Evolutionary conservation across 2,329 filamentous ascomycete genomes (phyloP), one percentile per base, ranked within the genome.

Genomic region (Colletotrichum zoysiae): DNA sequence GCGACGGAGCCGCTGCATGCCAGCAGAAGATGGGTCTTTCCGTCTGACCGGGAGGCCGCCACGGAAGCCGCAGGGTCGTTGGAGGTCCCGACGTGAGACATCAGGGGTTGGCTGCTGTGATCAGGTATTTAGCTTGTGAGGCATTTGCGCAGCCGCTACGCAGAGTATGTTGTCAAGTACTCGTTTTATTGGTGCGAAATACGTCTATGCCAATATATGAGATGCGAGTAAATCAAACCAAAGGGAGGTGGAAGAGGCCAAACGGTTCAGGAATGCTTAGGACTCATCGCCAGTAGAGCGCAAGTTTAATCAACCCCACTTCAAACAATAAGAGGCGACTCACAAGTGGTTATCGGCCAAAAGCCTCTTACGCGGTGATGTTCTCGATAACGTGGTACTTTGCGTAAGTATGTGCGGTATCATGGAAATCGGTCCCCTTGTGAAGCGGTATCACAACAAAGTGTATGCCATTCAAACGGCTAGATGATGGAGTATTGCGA

Each of bases 1-100:
- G 95, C 95, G 1, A 74, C 73, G 0, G 67, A 68, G 38, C 73
- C 73, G 23, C 42, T 73, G 58, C 61, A 60, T n/a, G 51, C 67
- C 20, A 65, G 60, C 7, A 65, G 64, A 5, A 68, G 65, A 40
- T 71, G 73, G 5, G 23, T 44, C 60, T 73, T 75, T 35, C 71
- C 67, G n/a, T 74, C 71, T 1, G 60, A 51, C 14, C 61, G 63
- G 33, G 73, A 55, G 6, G 67, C 67, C n/a, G 71, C 64, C 26
- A 74, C 71, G 20, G 62, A 59, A 12, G 71, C 71, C 20, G 73
- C 71, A 12, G 73, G 64, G 57, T 74, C 68, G 26, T 63, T 50
- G 23, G 58, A 30, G 9, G 44, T 16, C 40, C 58, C 42, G n/a
- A 42, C 35, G 57, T 67, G 57, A 5, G 70, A 60, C 66, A 73